Conservation (phyloP, 2,329 filamentous ascomycete species). For the Colletotrichum lini region DNA sequence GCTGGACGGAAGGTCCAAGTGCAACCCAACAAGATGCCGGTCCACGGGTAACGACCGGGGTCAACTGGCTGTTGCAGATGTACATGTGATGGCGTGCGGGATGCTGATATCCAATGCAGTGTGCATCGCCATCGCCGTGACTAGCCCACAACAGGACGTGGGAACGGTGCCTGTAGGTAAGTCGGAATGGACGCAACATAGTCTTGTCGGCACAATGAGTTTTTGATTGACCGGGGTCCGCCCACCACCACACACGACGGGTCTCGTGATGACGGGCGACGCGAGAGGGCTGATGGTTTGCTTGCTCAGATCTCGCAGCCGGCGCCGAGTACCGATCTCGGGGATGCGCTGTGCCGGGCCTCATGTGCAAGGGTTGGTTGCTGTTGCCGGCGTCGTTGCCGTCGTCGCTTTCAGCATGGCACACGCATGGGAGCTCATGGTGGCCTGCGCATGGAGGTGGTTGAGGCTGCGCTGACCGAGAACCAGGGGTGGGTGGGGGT, state of each 20-base stretch:
- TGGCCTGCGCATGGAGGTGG: neutral
- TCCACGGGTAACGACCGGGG: neutral
- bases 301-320: constrained; percentile 36
- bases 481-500: constrained; percentile 6
- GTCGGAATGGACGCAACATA: neutral
- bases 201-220: neutral
- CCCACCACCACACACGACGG: neutral
- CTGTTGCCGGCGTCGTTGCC: neutral
- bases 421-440: neutral
- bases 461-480: constrained; percentile 9
- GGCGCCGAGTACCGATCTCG: constrained; percentile 34
- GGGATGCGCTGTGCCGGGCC: constrained; percentile 26
- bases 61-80: neutral
- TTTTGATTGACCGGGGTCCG: constrained; percentile 1
- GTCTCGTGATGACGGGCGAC: constrained; percentile 20
- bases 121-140: constrained; percentile 1
- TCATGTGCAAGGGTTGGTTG: constrained; percentile 4
- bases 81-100: constrained; percentile 1
- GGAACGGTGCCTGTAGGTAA: constrained; percentile 1
- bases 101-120: constrained; percentile 2
- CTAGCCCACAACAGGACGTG: neutral
- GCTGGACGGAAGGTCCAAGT: neutral
- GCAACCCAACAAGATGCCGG: constrained; percentile 2
- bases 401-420: constrained; percentile 8
- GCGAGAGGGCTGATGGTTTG: constrained; percentile 28